These are phyloP conservation scores for Lagenidium sp. DNA, from an alignment of 352 stramenopile species.

Conservation along the genomic window DNA sequence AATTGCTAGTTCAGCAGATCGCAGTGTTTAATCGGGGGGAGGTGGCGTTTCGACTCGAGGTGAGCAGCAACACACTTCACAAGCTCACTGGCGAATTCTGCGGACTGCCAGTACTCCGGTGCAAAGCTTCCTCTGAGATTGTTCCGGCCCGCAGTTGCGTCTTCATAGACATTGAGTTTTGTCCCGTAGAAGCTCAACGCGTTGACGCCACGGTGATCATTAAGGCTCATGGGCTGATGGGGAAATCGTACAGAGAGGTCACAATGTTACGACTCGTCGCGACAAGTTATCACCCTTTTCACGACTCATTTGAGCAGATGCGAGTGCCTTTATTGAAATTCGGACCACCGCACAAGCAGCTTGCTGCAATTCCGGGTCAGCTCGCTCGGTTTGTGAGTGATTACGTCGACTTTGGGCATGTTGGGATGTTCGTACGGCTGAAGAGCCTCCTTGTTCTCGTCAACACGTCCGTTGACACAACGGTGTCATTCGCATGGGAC, in stretches of 20 bases:
- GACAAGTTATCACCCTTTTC: constrained; percentile 39
- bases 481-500: constrained; percentile 49
- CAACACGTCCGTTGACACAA: constrained; percentile 11
- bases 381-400: constrained; percentile 41
- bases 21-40: constrained; percentile 72
- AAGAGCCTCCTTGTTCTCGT: constrained; percentile 41
- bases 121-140: constrained; percentile 39
- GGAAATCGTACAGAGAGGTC: constrained; percentile 49
- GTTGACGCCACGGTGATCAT: constrained; percentile 46
- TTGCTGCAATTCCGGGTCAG: constrained; percentile 23
- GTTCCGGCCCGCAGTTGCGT: constrained; percentile 47
- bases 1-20: constrained; percentile 64
- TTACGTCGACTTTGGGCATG: constrained; percentile 46
- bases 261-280: constrained; percentile 53
- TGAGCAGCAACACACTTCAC: constrained; percentile 40
- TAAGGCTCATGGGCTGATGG: constrained; percentile 65
- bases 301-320: constrained; percentile 26
- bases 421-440: constrained; percentile 36
- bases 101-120: constrained; percentile 46
- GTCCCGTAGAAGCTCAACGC: constrained; percentile 46
- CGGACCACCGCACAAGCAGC: constrained; percentile 20
- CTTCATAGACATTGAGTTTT: constrained; percentile 72
- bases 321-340: constrained; percentile 12
- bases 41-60: constrained; percentile 52
- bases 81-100: constrained; percentile 45